Evolutionary conservation across 257 asterid species (phyloP).

Genomic region (Echites panduratus): DNA sequence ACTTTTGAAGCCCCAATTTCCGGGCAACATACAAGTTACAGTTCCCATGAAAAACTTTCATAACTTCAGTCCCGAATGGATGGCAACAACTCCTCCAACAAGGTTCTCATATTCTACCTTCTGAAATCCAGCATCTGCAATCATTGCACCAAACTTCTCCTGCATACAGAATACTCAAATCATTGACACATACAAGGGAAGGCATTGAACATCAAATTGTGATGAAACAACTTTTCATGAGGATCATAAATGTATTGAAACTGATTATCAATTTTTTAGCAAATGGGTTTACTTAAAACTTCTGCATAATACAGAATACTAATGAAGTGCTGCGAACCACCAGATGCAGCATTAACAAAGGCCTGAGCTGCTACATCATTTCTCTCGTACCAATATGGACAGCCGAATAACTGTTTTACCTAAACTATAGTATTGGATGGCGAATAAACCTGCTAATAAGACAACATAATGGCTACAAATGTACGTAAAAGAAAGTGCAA

Average conservation of each 20-base stretch:
- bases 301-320: too few species aligned
- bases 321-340: neutral
- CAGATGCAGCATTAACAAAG: neutral
- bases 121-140: conserved; percentile 84
- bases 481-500: neutral
- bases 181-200: neutral
- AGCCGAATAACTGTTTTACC: neutral
- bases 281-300: too few species aligned
- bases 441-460: neutral
- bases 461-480: neutral
- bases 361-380: neutral
- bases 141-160: conserved; percentile 84
- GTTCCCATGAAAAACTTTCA: conserved; percentile 17
- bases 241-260: too few species aligned
- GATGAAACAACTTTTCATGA: neutral
- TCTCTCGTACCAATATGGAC: neutral
- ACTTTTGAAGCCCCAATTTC: neutral
- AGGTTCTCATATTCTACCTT: conserved; percentile 92
- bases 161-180: conserved; percentile 26
- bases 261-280: too few species aligned
- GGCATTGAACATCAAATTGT: neutral
- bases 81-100: conserved; percentile 91
- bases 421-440: neutral
- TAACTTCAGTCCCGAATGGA: conserved; percentile 81
- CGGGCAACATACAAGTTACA: neutral